These are phyloP conservation scores for Diplosphaera chodatii DNA, from an alignment of 139 green algal genomes.

Conservation along the genomic window DNA sequence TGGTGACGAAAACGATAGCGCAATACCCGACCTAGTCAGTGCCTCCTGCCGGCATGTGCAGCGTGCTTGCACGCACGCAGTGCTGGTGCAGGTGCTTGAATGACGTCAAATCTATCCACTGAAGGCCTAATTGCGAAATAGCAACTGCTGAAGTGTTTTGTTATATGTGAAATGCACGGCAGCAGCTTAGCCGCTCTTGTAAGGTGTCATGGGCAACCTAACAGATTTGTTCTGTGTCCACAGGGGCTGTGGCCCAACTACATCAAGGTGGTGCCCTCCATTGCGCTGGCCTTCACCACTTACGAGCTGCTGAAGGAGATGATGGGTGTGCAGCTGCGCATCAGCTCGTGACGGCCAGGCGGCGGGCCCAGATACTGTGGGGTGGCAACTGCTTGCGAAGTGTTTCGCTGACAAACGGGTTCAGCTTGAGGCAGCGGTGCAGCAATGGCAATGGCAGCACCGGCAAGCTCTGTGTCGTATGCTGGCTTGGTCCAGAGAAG, in stretches of 20 bases:
- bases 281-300: slow-evolving; percentile 96
- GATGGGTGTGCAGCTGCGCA: slow-evolving; percentile 46
- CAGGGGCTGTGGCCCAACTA: slow-evolving; percentile 95
- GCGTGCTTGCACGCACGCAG: neutral
- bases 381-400: no score
- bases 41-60: neutral
- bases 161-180: no score
- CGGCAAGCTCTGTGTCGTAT: no score
- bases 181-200: no score
- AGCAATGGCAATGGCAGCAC: no score
- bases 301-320: slow-evolving; percentile 90
- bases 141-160: no score
- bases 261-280: slow-evolving; percentile 96
- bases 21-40: neutral
- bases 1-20: neutral
- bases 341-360: neutral
- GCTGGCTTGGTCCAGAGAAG: no score
- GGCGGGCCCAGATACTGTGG: no score
- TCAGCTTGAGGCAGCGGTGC: no score
- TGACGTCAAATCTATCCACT: neutral
- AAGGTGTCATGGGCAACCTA: no score
- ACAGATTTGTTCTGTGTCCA: neutral
- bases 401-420: no score
- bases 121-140: neutral
- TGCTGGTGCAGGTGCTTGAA: neutral